phyloP scores from a whole-genome alignment of 306 rosid genomes.

The Vigna reflexopilosa region DNA sequence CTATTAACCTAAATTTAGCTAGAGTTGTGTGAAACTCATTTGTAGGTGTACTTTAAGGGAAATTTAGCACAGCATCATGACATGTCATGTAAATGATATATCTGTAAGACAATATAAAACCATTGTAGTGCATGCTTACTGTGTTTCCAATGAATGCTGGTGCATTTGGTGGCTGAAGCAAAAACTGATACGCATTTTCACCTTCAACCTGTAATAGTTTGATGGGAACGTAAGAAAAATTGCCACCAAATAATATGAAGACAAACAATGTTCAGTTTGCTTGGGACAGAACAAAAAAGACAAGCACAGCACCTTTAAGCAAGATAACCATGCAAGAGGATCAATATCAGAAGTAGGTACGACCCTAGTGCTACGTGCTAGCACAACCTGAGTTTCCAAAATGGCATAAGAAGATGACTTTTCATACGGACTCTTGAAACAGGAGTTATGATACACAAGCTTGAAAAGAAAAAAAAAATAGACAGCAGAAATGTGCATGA shows the following conservation, averaged over 20 bases:
- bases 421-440: constrained; percentile 41
- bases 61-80: constrained; percentile 11
- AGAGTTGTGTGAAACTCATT: neutral
- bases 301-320: constrained; percentile 67
- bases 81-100: constrained; percentile 4
- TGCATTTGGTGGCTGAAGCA: constrained; percentile 89
- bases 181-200: constrained; percentile 80
- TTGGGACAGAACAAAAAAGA: neutral
- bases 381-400: constrained; percentile 77
- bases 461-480: neutral
- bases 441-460: constrained; percentile 7
- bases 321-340: constrained; percentile 80
- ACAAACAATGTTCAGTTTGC: neutral
- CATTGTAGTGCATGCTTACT: constrained; percentile 54
- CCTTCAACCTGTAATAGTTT: constrained; percentile 73
- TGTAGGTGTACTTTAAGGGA: neutral
- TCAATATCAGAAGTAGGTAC: constrained; percentile 71
- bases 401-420: constrained; percentile 28
- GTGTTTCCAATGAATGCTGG: constrained; percentile 93
- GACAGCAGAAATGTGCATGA: constrained; percentile 26
- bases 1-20: neutral
- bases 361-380: constrained; percentile 90
- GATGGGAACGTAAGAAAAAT: constrained; percentile 33
- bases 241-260: constrained; percentile 6
- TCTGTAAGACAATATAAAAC: neutral